These are phyloP conservation scores for Termitomyces sp. DNA, from an alignment of 768 basidiomycete species.

Conservation along the genomic window DNA sequence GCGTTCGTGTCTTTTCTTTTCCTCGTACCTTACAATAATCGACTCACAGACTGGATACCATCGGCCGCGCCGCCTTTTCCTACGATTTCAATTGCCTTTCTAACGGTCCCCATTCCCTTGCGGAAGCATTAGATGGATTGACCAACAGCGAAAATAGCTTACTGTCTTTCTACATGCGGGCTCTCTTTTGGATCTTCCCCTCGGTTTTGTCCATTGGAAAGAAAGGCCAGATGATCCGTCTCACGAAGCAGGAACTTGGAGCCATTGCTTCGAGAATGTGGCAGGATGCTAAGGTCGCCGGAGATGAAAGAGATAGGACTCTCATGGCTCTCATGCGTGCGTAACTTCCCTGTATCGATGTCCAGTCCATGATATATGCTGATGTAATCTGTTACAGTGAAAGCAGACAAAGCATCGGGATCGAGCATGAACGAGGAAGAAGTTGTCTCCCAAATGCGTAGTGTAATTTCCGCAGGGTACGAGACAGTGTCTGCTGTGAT, in stretches of 20 bases:
- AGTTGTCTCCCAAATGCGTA: conserved; percentile 56
- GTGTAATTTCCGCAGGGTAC: conserved; percentile 58
- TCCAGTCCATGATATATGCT: neutral
- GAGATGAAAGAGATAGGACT: conserved; percentile 38
- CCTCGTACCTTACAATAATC: conserved; percentile 1
- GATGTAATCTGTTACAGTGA: conserved; percentile 20
- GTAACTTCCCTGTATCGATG: conserved; percentile 6
- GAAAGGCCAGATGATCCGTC: conserved; percentile 53
- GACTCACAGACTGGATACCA: conserved; percentile 44
- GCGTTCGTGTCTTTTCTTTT: conserved; percentile 33
- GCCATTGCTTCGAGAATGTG: conserved; percentile 46
- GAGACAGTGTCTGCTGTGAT: conserved; percentile 43
- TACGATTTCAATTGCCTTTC: conserved; percentile 56
- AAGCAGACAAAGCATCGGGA: conserved; percentile 37
- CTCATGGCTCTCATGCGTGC: conserved; percentile 53
- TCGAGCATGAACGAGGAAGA: conserved; percentile 41
- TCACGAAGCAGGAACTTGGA: conserved; percentile 49
- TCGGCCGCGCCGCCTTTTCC: conserved; percentile 57
- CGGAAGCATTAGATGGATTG: conserved; percentile 49
- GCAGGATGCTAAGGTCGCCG: conserved; percentile 43
- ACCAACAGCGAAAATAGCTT: conserved; percentile 55
- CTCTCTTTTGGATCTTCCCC: conserved; percentile 57
- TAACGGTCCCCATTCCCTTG: conserved; percentile 40
- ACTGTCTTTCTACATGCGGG: conserved; percentile 61
- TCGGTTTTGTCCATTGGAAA: conserved; percentile 49